Evolutionary conservation across 257 asterid species (phyloP), one percentile per base, ranked within the genome.

Genomic region (Nicotiana tomentosiformis): DNA sequence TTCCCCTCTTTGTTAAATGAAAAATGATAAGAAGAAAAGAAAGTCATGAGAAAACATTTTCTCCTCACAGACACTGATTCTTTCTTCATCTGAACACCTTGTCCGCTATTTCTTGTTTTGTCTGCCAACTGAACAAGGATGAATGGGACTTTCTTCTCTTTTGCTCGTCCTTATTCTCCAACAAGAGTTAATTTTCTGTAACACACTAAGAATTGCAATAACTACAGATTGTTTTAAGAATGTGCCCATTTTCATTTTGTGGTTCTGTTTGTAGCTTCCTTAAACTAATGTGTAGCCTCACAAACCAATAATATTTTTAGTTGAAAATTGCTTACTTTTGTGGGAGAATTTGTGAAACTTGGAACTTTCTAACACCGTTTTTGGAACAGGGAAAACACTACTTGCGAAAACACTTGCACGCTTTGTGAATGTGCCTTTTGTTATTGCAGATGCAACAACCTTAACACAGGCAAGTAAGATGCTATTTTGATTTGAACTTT

Each of bases 361-460:
- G 15, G 46, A 51, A 78, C 55, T n/a, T 67, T 77, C 74, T 83
- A 49, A 18, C 76, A 33, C 60, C 23, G 56, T 56, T 74, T 83
- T 80, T 69, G 79, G 83, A 88, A 88, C 89, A 95, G 98, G 98
- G 67, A 95, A 95, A 86, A 95, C 98, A 16, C 90, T 93, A 62
- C 98, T 95, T 77, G 98, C 98, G 58, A 95, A 95, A 90, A 92
- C 96, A 60, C 97, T 95, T 82, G 98, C 98, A 67, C 98, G 98
- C 81, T 88, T 95, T 85, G 98, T 95, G 84, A 95, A 95, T 90
- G 98, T 95, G 58, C 98, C 98, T 60, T 92, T 95, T 87, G 98
- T 95, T 74, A 93, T 95, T 67, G 97, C 97, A 1, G 98, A 95
- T 89, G 97, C 98, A 77, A 95, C 98, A 74, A 90, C 96, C 83